A percentile compares a stretch with the other conserved stretches of the same genome.
These are phyloP conservation scores for Fusarium tupiense DNA, from an alignment of 2,329 filamentous ascomycete species.

Conservation along the genomic window DNA sequence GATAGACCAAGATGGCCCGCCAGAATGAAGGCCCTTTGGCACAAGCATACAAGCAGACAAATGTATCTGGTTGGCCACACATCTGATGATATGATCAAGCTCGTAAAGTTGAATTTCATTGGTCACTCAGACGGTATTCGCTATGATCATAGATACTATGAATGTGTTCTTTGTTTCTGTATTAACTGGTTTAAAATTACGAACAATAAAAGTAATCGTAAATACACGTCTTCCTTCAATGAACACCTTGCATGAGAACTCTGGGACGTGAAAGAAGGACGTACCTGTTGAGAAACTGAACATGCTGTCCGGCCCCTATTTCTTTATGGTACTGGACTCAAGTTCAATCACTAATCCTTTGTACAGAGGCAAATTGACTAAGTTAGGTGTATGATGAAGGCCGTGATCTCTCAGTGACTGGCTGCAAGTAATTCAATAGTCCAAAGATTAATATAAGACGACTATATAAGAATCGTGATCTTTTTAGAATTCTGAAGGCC, in stretches of 20 bases:
- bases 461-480: not conserved
- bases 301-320: not conserved
- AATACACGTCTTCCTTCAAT: not conserved
- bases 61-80: not conserved
- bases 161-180: not conserved
- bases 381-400: not conserved
- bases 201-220: not conserved
- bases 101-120: too few relatives aligned
- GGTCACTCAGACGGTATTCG: not conserved
- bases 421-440: not conserved
- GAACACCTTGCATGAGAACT: not conserved
- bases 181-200: too few relatives aligned
- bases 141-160: too few relatives aligned
- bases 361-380: not conserved
- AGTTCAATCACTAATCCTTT: not conserved
- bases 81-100: not conserved
- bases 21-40: not conserved
- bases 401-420: not conserved
- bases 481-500: not conserved
- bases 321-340: accelerated
- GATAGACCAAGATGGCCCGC: not conserved
- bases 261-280: not conserved
- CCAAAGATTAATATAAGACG: not conserved
- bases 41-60: not conserved
- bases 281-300: not conserved